Evolutionary conservation across 139 green algal species (phyloP), one percentile per base, ranked within the genome.

Genomic region (Limnomonas spitsbergensis): DNA sequence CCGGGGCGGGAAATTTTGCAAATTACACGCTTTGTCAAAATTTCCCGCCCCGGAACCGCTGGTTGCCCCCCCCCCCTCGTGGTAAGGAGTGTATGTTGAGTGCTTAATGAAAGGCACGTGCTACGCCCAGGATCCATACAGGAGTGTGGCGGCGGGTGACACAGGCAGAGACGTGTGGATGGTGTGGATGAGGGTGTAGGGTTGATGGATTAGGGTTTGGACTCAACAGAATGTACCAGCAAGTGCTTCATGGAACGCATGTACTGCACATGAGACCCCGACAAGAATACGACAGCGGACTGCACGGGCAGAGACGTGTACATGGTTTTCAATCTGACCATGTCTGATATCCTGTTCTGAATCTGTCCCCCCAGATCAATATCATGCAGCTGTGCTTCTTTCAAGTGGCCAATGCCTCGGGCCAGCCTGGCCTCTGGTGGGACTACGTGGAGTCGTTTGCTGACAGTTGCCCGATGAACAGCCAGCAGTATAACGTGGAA

Each of bases 221-320:
- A 38, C n/a, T 67, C 71, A 26, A 9, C 39, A 38, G 20, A 39
- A 31, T 56, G 36, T 72, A 4, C 1, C 67, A 85, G 38, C 38
- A 88, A 97, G 85, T 98, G 94, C 90, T 94, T 98, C 69, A 78
- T 83, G 27, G 61, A 90, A 2, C 90, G 90, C 1, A 75, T 87
- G 3, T 98, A 98, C 90, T 98, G 94, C 80, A 68, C 69, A 32
- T 91, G 91, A n/a, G 93, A 97, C 80, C 90, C 91, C 26, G 90
- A 94, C 35, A 87, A 88, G 26, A 77, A 88, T 81, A 52, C 90
- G 9, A 42, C 78, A 0, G 69, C 86, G 53, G 90, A 90, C 40
- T 93, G 92, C 84, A 80, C 69, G 2, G 92, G 92, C 32, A 37
- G 29, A 2, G 89, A 95, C 66, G 87, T 95, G 53, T 84, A 94